Base-by-base conservation (phyloP, 805 yeast species). In the Myxozyma neotropica region DNA sequence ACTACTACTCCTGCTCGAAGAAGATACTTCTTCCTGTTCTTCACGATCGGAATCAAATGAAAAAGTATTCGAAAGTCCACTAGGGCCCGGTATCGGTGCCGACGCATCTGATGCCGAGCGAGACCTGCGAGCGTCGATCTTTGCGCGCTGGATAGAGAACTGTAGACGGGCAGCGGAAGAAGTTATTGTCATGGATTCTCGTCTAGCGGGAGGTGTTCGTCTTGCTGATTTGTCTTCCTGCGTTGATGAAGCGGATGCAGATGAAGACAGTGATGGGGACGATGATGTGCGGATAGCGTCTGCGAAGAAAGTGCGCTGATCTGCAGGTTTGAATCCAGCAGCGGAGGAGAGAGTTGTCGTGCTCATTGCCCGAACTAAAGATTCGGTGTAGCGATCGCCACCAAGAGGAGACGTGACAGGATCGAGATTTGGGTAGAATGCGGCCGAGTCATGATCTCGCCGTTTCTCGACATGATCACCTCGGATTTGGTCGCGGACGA, bases 401-500 rank as follows among this genome's bases (percentile, higher is more conserved):
- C 55, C 51, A 13, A 43, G 40, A 2, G 49, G 55, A 26, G 45
- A 39, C 6, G 44, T 38, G 17, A 55, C 49, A 4, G 50, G 45
- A n/a, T 55, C 59, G 17, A 36, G 38, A 26, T n/a, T 29, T 15
- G 36, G 38, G 38, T 39, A 39, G 21, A 40, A 27, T 13, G 31
- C 35, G 4, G 36, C 17, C 19, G 45, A 17, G 38, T 50, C 54
- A 15, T 8, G 19, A 19, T 31, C 23, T 4, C n/a, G 15, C 12
- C 17, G 52, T 35, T 29, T 21, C 5, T 24, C 45, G 27, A 21
- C n/a, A 21, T 12, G 17, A 2, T 27, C 33, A 24, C 54, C 35
- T 17, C 53, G 46, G 36, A 61, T 61, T 21, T 60, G 63, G 26
- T 26, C 42, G 5, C 66, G 64, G 2, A 53, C 53, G 8, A 59